Percentiles rank a stretch among this genome's conserved stretches.
phyloP scores from a whole-genome alignment of 2,329 filamentous ascomycete genomes.

The Botryosphaeria dothidea region DNA sequence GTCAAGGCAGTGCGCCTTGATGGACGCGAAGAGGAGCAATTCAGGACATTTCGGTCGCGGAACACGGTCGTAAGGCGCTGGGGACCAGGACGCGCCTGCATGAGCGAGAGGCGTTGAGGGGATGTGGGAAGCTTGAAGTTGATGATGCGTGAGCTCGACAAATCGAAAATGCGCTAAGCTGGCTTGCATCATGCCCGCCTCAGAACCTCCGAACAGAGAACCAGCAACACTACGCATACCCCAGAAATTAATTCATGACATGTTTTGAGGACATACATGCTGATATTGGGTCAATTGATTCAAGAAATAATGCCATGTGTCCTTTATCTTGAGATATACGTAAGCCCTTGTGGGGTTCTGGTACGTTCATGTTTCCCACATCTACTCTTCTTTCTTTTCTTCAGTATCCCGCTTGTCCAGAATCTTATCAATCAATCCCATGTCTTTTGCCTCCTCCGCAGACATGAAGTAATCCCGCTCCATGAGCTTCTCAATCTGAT shows the following conservation, averaged over 20 bases:
- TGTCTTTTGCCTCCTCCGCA: constrained; percentile 81
- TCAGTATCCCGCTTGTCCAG: constrained; percentile 61
- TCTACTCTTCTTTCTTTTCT: constrained; percentile 25
- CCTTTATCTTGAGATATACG: too few relatives aligned
- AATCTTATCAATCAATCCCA: constrained; percentile 92
- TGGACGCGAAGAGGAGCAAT: not conserved
- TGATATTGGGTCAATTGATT: too few relatives aligned
- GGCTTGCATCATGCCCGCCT: not conserved
- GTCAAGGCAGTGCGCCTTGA: not conserved
- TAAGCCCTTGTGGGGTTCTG: too few relatives aligned
- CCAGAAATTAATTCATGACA: too few relatives aligned
- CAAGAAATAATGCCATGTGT: too few relatives aligned
- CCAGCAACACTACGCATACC: too few relatives aligned
- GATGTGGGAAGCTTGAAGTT: not conserved
- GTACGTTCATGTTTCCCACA: not conserved
- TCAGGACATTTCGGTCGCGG: not conserved
- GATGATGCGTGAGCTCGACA: not conserved
- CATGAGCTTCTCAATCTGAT: constrained; percentile 92
- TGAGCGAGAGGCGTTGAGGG: not conserved
- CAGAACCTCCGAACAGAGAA: not conserved
- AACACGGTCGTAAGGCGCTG: not conserved
- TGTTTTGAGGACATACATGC: too few relatives aligned
- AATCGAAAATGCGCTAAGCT: not conserved
- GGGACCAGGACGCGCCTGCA: not conserved
- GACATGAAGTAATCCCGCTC: constrained; percentile 94